Evolutionary conservation across 179 eudicot genomes (phyloP), one percentile per base, ranked within the genome.

Genomic region (Silene vulgaris): DNA sequence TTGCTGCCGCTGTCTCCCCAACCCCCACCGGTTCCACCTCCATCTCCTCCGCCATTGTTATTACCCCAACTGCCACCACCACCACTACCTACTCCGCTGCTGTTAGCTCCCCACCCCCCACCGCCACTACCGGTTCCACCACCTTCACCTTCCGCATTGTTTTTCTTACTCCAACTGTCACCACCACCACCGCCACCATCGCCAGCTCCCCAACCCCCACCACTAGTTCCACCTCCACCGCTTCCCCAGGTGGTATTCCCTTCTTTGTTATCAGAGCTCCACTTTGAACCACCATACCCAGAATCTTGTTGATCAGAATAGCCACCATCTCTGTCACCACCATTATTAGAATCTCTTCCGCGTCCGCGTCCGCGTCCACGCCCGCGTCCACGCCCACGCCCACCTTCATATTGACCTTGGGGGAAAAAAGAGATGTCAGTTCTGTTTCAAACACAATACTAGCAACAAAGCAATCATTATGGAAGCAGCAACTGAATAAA

Each of bases 321-420:
- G 67, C 80, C 73, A 8, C 80, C 74, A 11, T 71, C 79, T 40
- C 78, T 68, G 59, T 60, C n/a, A 17, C 75, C 79, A 43, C 82
- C 81, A 54, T 82, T 72, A 62, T 80, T 72, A 0, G 89, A 82
- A 48, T 89, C 87, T 52, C 88, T 80, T 40, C 95, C 91, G 16
- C 93, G 86, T 1, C 93, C 91, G 28, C 91, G 90, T 2, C 96
- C 92, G 5, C 94, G 86, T 0, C 93, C 93, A 8, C 91, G 89
- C 0, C 95, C 92, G 14, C 92, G 89, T 1, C 93, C 95, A 16
- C 90, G 91, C 26, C 86, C 72, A 1, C 71, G 88, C 76, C 86
- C 91, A 54, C 89, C 82, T 76, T 92, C 93, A 65, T 82, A 80
- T 80, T 96, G 84, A 57, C 92, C 97, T 90, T 45, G 9, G 11